Conservation (phyloP, 2,329 filamentous ascomycete species). For the Westerdykella aurantiaca region DNA sequence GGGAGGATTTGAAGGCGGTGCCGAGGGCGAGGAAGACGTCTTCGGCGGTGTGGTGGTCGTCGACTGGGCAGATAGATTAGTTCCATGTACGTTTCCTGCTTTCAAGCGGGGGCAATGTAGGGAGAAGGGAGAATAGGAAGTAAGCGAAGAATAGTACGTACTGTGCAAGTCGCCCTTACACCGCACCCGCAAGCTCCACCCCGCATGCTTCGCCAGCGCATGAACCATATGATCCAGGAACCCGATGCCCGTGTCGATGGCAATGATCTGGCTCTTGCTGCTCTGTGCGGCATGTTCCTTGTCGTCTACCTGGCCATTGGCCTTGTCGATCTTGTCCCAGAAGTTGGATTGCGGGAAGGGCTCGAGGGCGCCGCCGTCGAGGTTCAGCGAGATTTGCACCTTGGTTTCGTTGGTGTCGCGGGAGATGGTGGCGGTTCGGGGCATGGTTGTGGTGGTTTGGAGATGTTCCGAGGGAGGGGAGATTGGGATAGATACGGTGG, state of each 20-base stretch:
- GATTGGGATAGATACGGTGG: neutral
- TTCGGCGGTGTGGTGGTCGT: slow-evolving; percentile 98
- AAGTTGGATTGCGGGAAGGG: slow-evolving; percentile 44
- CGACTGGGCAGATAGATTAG: slow-evolving; percentile 55
- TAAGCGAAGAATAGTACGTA: slow-evolving; percentile 42
- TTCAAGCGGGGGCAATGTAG: neutral
- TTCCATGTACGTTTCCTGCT: neutral
- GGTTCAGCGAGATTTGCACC: slow-evolving; percentile 84
- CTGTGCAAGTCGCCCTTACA: slow-evolving; percentile 89
- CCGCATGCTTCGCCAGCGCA: slow-evolving; percentile 89
- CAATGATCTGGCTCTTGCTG: slow-evolving; percentile 78
- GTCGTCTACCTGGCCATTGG: slow-evolving; percentile 27
- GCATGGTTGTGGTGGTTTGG: slow-evolving; percentile 18
- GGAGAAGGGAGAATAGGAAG: neutral
- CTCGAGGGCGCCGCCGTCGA: slow-evolving; percentile 72
- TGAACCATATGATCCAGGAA: slow-evolving; percentile 99
- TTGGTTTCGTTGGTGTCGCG: slow-evolving; percentile 98
- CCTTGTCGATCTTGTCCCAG: slow-evolving; percentile 45
- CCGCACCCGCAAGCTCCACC: slow-evolving; percentile 80
- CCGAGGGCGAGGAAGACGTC: slow-evolving; percentile 91
- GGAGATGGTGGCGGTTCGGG: slow-evolving; percentile 69
- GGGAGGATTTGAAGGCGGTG: slow-evolving; percentile 71
- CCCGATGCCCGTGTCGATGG: slow-evolving; percentile 87
- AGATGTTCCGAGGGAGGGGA: neutral
- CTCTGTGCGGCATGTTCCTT: slow-evolving; percentile 76